phyloP scores from a whole-genome alignment of 768 basidiomycete genomes.

The Boletus subparvulus region DNA sequence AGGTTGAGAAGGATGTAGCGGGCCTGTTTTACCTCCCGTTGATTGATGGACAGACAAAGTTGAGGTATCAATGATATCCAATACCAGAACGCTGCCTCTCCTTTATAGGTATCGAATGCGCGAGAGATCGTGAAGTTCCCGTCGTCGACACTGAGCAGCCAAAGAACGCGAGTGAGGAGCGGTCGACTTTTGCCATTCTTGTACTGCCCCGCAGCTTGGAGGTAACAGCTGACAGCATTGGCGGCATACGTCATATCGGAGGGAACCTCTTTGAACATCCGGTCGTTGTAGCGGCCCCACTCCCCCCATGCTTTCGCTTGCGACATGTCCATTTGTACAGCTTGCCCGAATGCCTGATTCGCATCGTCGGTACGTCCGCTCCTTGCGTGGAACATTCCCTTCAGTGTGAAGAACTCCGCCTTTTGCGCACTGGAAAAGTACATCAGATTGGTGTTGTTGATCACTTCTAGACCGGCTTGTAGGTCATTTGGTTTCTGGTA shows the following conservation, averaged over 20 bases:
- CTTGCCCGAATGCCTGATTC: constrained; percentile 88
- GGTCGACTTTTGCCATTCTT: constrained; percentile 92
- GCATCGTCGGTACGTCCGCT: constrained; percentile 87
- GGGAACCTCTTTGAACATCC: constrained; percentile 86
- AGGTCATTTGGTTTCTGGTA: constrained; percentile 94
- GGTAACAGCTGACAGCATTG: constrained; percentile 94
- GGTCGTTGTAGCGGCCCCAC: constrained; percentile 94
- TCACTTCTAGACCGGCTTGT: constrained; percentile 93
- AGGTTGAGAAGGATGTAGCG: constrained; percentile 85
- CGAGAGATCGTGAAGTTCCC: constrained; percentile 63
- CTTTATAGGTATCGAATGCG: constrained; percentile 93
- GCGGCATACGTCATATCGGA: constrained; percentile 73
- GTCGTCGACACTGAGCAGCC: constrained; percentile 95
- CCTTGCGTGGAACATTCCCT: constrained; percentile 97
- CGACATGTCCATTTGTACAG: constrained; percentile 92
- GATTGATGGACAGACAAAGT: constrained; percentile 82
- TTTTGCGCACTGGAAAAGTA: constrained; percentile 95
- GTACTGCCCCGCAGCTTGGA: constrained; percentile 95
- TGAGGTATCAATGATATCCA: constrained; percentile 99
- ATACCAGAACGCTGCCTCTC: constrained; percentile 96
- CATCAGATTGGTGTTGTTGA: constrained; percentile 99
- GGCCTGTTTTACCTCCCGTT: constrained; percentile 92
- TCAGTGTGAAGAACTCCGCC: constrained; percentile 97
- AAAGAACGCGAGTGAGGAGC: constrained; percentile 88
- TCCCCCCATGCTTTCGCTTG: constrained; percentile 98